phyloP scores from a whole-genome alignment of 2,329 filamentous ascomycete species.

The Elsinoe australis region DNA sequence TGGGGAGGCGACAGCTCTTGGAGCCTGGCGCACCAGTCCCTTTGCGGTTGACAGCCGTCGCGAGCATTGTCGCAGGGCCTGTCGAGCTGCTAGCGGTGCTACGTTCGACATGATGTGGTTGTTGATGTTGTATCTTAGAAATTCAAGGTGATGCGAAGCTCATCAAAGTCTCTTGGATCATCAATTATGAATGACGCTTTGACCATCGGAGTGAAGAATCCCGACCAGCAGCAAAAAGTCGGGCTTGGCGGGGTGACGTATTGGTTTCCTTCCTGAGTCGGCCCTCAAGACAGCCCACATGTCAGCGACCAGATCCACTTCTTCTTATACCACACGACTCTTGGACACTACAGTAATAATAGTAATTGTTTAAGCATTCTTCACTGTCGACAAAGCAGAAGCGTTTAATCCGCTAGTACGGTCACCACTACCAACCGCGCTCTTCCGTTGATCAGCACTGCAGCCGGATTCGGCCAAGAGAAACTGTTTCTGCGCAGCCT shows the following conservation, averaged over 20 bases:
- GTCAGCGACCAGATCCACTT: constrained; percentile 12
- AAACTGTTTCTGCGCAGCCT: constrained; percentile 16
- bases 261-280: neutral
- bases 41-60: constrained; percentile 42
- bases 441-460: constrained; percentile 7
- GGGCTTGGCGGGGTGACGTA: constrained; percentile 13
- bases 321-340: neutral
- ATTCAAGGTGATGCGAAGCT: neutral
- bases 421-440: no score
- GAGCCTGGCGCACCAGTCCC: constrained; percentile 24
- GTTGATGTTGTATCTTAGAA: neutral
- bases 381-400: no score
- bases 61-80: constrained; percentile 57
- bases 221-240: neutral
- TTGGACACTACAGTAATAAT: constrained; percentile 8
- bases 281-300: constrained; percentile 4
- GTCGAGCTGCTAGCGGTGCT: constrained; percentile 63
- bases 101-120: constrained; percentile 38
- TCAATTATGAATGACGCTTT: constrained; percentile 14
- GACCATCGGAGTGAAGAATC: constrained; percentile 11
- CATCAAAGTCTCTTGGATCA: constrained; percentile 1
- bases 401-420: no score
- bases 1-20: constrained; percentile 35
- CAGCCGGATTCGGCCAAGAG: constrained; percentile 5
- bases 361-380: constrained; percentile 15